phyloP scores from a whole-genome alignment of 208 protist species.

The Spironucleus salmonicida region DNA sequence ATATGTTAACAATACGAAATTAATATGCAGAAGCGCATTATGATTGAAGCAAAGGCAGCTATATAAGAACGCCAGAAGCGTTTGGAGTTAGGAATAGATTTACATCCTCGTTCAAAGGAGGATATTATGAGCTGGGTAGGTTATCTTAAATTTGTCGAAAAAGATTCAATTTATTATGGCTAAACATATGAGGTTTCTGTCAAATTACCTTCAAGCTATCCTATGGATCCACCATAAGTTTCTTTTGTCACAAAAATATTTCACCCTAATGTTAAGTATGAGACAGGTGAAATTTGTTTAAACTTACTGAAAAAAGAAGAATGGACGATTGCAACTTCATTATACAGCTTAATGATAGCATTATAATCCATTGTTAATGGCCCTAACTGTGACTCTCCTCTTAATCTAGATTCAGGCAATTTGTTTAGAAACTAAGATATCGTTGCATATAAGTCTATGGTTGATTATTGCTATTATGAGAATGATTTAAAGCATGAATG shows the following conservation, averaged over 20 bases:
- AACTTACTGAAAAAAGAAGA: conserved; percentile 54
- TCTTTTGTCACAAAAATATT: conserved; percentile 57
- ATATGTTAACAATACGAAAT: too few species aligned
- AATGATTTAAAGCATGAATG: too few species aligned
- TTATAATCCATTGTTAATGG: conserved; percentile 49
- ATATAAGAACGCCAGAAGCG: too few species aligned
- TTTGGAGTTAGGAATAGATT: too few species aligned
- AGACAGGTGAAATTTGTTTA: conserved; percentile 57
- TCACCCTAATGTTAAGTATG: conserved; percentile 59
- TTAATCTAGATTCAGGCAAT: not conserved
- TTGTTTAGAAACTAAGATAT: conserved; percentile 4
- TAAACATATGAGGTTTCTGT: conserved; percentile 52
- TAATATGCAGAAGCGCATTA: too few species aligned
- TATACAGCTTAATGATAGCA: too few species aligned
- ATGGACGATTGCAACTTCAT: conserved; percentile 54
- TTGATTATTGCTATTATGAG: conserved; percentile 3
- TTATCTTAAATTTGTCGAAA: too few species aligned
- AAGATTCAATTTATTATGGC: conserved; percentile 22
- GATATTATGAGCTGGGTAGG: too few species aligned
- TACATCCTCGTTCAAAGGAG: too few species aligned
- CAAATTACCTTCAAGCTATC: conserved; percentile 50
- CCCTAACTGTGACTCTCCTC: conserved; percentile 44
- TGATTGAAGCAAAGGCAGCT: too few species aligned
- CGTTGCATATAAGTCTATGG: not conserved
- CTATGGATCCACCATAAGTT: conserved; percentile 49